A percentile compares a stretch with the other conserved stretches of the same genome.
Conservation (phyloP, 2,329 filamentous ascomycete genomes). For the Cytospora paraplurivora region DNA sequence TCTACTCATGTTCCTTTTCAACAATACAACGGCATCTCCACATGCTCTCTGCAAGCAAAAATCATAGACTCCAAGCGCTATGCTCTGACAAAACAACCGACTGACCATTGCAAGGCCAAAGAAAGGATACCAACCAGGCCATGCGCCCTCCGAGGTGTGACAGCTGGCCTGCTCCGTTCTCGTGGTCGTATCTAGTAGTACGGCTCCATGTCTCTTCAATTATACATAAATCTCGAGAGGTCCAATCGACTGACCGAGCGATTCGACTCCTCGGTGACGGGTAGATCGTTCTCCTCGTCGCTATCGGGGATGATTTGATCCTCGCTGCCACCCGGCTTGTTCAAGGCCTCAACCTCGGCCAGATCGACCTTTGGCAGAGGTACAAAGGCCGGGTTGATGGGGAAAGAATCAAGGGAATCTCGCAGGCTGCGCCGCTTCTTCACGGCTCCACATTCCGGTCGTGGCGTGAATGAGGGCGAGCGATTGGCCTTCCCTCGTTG, state of each 20-base stretch:
- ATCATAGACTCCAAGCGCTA: constrained; percentile 23
- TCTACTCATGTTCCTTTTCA: not conserved
- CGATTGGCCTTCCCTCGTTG: constrained; percentile 35
- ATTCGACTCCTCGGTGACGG: not conserved
- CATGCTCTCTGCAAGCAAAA: constrained; percentile 9
- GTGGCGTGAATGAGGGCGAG: constrained; percentile 33
- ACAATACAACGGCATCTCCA: not conserved
- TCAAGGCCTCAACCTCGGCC: constrained; percentile 55
- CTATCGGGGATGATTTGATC: constrained; percentile 59
- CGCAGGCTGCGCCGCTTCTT: constrained; percentile 32
- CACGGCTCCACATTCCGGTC: constrained; percentile 31
- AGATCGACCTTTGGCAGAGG: constrained; percentile 58
- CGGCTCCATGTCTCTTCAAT: constrained; percentile 28
- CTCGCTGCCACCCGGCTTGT: constrained; percentile 54
- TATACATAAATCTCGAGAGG: constrained; percentile 52
- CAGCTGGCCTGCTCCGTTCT: not conserved
- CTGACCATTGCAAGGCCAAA: not conserved
- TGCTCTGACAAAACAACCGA: constrained; percentile 7
- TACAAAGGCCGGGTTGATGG: constrained; percentile 56
- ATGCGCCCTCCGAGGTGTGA: not conserved
- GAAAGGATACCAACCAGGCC: not conserved
- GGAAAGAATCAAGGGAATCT: constrained; percentile 40
- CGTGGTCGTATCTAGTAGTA: too few relatives aligned
- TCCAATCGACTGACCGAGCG: constrained; percentile 41
- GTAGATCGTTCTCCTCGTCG: constrained; percentile 47